These are phyloP conservation scores for Aureobasidium pullulans DNA, from an alignment of 2,329 filamentous ascomycete genomes.

Conservation along the genomic window DNA sequence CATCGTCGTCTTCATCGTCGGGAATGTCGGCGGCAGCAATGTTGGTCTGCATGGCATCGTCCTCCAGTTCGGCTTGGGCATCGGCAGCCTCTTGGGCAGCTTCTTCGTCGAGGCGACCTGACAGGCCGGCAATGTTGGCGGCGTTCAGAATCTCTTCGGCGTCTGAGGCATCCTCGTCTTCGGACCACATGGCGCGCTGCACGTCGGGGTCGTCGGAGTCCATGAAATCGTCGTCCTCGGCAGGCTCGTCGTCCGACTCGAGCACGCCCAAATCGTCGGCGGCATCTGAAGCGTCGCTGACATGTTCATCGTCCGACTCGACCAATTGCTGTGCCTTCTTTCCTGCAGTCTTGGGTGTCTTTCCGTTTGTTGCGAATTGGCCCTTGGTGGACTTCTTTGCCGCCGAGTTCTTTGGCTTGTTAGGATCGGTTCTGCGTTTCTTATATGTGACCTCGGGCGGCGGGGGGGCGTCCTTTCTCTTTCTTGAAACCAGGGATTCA, in stretches of 20 bases:
- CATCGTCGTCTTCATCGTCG: conserved; percentile 56
- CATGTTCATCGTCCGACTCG: conserved; percentile 16
- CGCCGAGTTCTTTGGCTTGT: conserved; percentile 32
- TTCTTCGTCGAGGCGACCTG: conserved; percentile 73
- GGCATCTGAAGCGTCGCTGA: conserved; percentile 29
- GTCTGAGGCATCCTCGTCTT: conserved; percentile 85
- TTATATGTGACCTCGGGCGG: conserved; percentile 50
- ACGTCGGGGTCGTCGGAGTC: conserved; percentile 59
- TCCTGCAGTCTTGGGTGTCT: conserved; percentile 26
- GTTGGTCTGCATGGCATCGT: conserved; percentile 85
- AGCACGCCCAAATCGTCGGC: conserved; percentile 31
- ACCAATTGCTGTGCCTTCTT: conserved; percentile 21
- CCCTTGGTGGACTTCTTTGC: conserved; percentile 25
- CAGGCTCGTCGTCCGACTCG: conserved; percentile 29
- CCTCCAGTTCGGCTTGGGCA: conserved; percentile 76
- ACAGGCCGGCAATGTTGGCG: conserved; percentile 90
- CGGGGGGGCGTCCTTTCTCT: conserved; percentile 63
- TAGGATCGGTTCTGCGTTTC: conserved; percentile 53
- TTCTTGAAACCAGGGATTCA: conserved; percentile 66
- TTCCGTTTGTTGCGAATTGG: conserved; percentile 18
- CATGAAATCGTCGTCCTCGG: conserved; percentile 37
- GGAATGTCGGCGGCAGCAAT: conserved; percentile 64
- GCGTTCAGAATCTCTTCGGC: conserved; percentile 86
- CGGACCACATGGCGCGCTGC: conserved; percentile 76
- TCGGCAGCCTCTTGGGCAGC: conserved; percentile 71